Conservation (phyloP, 768 basidiomycete genomes). For the Russula olivacea region DNA sequence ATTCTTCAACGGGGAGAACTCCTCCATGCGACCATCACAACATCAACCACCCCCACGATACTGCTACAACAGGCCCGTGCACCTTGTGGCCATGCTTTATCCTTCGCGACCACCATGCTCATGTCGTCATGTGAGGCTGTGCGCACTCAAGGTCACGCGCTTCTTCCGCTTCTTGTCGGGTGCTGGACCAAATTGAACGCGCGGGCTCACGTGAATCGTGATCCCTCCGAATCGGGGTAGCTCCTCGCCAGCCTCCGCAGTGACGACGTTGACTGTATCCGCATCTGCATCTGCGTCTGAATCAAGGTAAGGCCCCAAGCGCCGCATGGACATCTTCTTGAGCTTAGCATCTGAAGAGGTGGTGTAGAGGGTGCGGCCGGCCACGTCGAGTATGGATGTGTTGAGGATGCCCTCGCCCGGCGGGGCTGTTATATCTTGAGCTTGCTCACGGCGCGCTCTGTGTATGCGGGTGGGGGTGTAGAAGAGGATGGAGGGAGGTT, state of each 20-base stretch:
- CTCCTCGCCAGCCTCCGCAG: neutral
- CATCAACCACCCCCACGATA: too few species aligned
- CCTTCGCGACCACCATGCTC: too few species aligned
- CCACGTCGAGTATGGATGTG: conserved; percentile 10
- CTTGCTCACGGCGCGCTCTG: conserved; percentile 7
- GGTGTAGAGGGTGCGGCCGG: conserved; percentile 8
- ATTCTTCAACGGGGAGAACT: conserved; percentile 97
- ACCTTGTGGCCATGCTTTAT: too few species aligned
- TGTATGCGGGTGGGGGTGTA: conserved; percentile 15
- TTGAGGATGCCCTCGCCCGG: conserved; percentile 18
- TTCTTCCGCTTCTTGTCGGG: conserved; percentile 3
- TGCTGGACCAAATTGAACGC: conserved; percentile 3
- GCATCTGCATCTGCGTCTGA: neutral
- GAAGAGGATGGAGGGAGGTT: conserved; percentile 4
- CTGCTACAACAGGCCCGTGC: too few species aligned
- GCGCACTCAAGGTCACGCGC: too few species aligned
- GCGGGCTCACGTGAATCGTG: conserved; percentile 15
- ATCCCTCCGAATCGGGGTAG: conserved; percentile 16
- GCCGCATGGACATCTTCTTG: conserved; percentile 16
- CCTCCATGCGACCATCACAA: conserved; percentile 80
- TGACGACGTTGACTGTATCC: neutral
- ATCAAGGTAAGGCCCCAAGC: neutral
- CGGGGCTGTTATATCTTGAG: conserved; percentile 11
- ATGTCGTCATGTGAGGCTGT: too few species aligned
- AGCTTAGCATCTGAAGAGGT: conserved; percentile 17